Base-by-base conservation (phyloP, 805 yeast species). In the Kluyveromyces wickerhamii region DNA sequence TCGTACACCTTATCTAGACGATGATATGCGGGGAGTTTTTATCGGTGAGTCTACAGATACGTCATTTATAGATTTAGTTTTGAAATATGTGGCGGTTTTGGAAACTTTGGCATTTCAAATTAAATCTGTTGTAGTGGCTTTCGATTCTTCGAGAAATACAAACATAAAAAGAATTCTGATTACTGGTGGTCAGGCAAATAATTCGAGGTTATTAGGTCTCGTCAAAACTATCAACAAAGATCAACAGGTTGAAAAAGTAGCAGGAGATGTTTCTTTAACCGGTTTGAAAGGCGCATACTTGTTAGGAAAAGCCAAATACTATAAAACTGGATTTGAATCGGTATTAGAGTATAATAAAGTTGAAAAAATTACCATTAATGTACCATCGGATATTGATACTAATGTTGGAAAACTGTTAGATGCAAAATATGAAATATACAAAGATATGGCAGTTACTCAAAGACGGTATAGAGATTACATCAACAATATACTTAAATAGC, bases 51-150 rank as follows among this genome's bases (percentile, higher is more conserved):
- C n/a, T n/a, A n/a, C n/a, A n/a, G n/a, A n/a, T 28, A 22, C 37
- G 13, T 29, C 65, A 2, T 13, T 60, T 7, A 40, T 40, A 3
- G 61, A 62, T 29, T 45, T 72, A 16, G 59, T 62, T 1, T 51
- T 63, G 18, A 59, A 63, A 42, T 76, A 74, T 47, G 52, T 72
- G 22, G 54, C 67, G 13, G 56, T 62, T 2, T 34, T 74, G 4
- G 80, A 75, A 51, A 74, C 69, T 37, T 48, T 74, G 13, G 68
- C 69, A 2, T 67, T 74, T 34, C 77, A 75, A 47, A 61, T 74
- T 2, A 52, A 48, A 30, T 68, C 66, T 28, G 57, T 72, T 13
- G 40, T 71, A 1, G 50, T 45, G 2, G 40, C 54, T n/a, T 47
- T 67, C 21, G 9, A 16, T 14, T 7, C 5, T 10, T n/a, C n/a